Conservation (phyloP, 306 rosid genomes). For the Adenanthera pavonina region DNA sequence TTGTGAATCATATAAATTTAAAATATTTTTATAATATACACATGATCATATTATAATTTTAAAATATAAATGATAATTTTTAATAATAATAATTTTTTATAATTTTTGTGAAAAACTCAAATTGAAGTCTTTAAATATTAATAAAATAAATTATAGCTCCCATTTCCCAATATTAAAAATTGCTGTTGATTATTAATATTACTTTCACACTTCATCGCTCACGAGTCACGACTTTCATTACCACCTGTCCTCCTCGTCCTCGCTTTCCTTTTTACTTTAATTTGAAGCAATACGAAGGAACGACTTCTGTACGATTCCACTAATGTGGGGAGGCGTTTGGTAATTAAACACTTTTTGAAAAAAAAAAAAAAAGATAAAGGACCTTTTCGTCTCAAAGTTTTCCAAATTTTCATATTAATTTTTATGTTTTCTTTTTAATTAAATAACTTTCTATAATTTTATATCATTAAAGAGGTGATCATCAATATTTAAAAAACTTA, state of each 20-base stretch:
- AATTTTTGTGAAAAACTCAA: neutral
- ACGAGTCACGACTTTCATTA: neutral
- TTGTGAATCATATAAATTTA: neutral
- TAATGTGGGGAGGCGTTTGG: neutral
- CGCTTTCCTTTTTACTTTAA: conserved; percentile 4
- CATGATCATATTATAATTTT: neutral
- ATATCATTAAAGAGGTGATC: too few species aligned
- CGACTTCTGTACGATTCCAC: neutral
- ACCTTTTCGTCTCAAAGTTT: too few species aligned
- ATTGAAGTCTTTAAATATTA: neutral
- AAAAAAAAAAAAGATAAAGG: too few species aligned
- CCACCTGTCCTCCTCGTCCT: neutral
- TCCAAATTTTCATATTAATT: too few species aligned
- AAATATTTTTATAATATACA: neutral
- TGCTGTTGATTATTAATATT: neutral
- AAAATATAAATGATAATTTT: too few species aligned
- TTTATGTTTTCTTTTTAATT: too few species aligned
- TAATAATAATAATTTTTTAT: too few species aligned
- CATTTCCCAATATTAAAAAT: too few species aligned
- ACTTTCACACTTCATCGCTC: neutral
- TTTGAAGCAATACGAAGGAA: neutral
- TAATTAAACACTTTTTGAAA: neutral
- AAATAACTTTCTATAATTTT: too few species aligned
- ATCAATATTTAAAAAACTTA: too few species aligned
- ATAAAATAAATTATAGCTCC: neutral